These are phyloP conservation scores for Fusarium fujikuroi DNA, from an alignment of 2,329 filamentous ascomycete genomes.

Conservation along the genomic window DNA sequence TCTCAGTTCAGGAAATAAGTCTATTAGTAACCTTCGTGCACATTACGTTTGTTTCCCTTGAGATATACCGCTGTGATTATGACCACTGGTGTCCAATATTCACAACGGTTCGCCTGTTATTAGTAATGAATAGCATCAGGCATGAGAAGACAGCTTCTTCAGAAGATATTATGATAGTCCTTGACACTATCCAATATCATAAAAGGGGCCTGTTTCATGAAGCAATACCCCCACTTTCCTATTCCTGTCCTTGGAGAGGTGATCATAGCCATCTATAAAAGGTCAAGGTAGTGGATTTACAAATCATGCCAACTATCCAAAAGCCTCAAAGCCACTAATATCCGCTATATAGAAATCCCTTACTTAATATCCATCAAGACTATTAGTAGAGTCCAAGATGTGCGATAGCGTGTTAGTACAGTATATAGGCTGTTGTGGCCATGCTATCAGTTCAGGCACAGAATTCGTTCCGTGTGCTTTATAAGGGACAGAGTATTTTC, in stretches of 20 bases:
- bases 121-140: too few species aligned
- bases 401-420: background rate
- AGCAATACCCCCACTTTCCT: background rate
- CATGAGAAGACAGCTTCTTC: background rate
- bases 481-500: background rate
- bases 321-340: too few species aligned
- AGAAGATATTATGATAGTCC: accelerated
- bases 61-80: too few species aligned
- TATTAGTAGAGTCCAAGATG: background rate
- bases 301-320: too few species aligned
- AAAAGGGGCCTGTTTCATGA: too few species aligned
- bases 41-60: background rate
- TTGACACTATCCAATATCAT: too few species aligned
- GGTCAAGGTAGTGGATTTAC: accelerated
- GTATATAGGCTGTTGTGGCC: background rate
- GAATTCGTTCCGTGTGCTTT: background rate
- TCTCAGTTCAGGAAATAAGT: background rate
- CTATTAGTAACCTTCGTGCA: background rate
- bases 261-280: background rate
- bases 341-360: accelerated
- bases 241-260: too few species aligned
- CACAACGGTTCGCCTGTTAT: background rate
- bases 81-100: background rate
- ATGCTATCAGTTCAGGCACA: background rate
- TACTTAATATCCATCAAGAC: accelerated